These are phyloP conservation scores for Lagenidium giganteum DNA, from an alignment of 352 stramenopile species.

Conservation along the genomic window DNA sequence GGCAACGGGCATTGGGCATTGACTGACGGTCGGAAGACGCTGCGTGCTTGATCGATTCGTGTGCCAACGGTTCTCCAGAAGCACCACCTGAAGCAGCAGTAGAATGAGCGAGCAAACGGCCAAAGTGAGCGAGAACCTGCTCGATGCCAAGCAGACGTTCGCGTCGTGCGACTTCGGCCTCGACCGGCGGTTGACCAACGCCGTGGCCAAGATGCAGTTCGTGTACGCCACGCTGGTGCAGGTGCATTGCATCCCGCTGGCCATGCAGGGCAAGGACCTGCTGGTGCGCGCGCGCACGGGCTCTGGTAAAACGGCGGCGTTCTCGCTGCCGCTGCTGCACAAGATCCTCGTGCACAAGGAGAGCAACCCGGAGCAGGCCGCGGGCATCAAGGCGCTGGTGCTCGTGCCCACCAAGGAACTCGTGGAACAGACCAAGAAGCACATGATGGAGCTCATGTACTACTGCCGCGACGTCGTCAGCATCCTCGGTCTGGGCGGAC, in stretches of 20 bases:
- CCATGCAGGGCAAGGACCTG: slow-evolving; percentile 91
- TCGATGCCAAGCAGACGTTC: slow-evolving; percentile 80
- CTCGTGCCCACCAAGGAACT: slow-evolving; percentile 97
- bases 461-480: slow-evolving; percentile 95
- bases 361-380: slow-evolving; percentile 27
- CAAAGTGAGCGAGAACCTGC: slow-evolving; percentile 64
- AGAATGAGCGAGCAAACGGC: no score
- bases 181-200: slow-evolving; percentile 90
- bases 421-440: slow-evolving; percentile 91
- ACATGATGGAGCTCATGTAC: slow-evolving; percentile 93
- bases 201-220: slow-evolving; percentile 90
- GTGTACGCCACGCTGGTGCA: slow-evolving; percentile 94
- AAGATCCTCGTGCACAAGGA: slow-evolving; percentile 88
- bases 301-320: slow-evolving; percentile 94
- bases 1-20: no score
- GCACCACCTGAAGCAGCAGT: no score
- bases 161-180: slow-evolving; percentile 83
- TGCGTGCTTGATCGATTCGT: no score
- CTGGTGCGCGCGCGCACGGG: slow-evolving; percentile 90
- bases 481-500: slow-evolving; percentile 85
- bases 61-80: no score
- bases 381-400: slow-evolving; percentile 83
- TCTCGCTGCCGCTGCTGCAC: slow-evolving; percentile 89
- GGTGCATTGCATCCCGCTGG: slow-evolving; percentile 91
- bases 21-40: no score